Percentiles rank a stretch among this genome's conserved stretches.
Evolutionary conservation across 1,284 basidiomycete species (phyloP).

Genomic region (Sanghuangporus sanghuang): DNA sequence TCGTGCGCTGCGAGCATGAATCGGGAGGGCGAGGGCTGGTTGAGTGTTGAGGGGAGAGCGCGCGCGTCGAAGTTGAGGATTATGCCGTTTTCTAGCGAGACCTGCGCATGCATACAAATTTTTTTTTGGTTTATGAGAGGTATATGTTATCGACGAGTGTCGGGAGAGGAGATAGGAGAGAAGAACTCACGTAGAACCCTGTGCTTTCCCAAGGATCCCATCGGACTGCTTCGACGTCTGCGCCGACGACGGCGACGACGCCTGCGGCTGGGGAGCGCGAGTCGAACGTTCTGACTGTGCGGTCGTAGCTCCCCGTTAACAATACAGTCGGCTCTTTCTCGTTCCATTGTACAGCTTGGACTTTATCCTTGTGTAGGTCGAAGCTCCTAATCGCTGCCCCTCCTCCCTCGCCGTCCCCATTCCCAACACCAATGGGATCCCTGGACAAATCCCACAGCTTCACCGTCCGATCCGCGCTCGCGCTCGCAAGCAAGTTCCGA

Average conservation of each 20-base stretch:
- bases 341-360: slow-evolving; percentile 98
- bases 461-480: slow-evolving; percentile 92
- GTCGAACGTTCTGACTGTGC: slow-evolving; percentile 92
- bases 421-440: slow-evolving; percentile 37
- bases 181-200: slow-evolving; percentile 75
- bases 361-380: slow-evolving; percentile 89
- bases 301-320: slow-evolving; percentile 91
- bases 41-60: slow-evolving; percentile 59
- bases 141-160: not conserved
- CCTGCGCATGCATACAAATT: slow-evolving; percentile 43
- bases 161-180: slow-evolving; percentile 11
- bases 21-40: slow-evolving; percentile 57
- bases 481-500: slow-evolving; percentile 87
- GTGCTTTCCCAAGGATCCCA: slow-evolving; percentile 96
- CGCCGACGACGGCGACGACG: slow-evolving; percentile 74
- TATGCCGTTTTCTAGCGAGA: slow-evolving; percentile 89
- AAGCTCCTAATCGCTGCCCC: slow-evolving; percentile 81
- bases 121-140: not conserved
- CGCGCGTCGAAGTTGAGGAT: slow-evolving; percentile 91
- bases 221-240: slow-evolving; percentile 88
- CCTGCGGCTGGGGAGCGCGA: slow-evolving; percentile 77
- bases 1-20: slow-evolving; percentile 96
- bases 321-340: slow-evolving; percentile 81
- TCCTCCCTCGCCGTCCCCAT: not conserved
- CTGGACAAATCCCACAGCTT: slow-evolving; percentile 96